Evolutionary conservation across 768 basidiomycete species (phyloP).

Genomic region (Xanthoconium purpureum): DNA sequence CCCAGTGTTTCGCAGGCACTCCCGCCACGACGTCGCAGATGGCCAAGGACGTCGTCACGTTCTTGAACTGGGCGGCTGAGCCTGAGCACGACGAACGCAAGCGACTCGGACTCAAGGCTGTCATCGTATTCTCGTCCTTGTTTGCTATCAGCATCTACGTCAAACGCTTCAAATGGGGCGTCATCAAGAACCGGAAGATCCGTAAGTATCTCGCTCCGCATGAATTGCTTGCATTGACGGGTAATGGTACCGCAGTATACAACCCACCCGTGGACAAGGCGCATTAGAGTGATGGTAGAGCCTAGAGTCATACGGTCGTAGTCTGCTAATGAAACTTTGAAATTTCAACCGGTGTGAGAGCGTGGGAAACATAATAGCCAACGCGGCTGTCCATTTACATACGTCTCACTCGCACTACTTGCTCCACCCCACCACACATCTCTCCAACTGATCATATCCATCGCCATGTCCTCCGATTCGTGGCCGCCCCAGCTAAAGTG

Average conservation of each 20-base stretch:
- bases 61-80: conserved; percentile 96
- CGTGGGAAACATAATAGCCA: conserved; percentile 21
- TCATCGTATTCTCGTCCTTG: conserved; percentile 87
- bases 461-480: conserved; percentile 66
- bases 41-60: conserved; percentile 97
- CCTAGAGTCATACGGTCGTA: conserved; percentile 29
- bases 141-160: conserved; percentile 80
- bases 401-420: background rate
- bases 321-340: conserved; percentile 16
- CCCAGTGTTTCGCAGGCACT: conserved; percentile 55
- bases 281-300: conserved; percentile 26
- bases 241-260: conserved; percentile 30
- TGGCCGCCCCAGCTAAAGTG: conserved; percentile 83
- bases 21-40: conserved; percentile 97
- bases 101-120: conserved; percentile 93
- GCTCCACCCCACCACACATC: background rate
- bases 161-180: conserved; percentile 94
- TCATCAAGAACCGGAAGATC: conserved; percentile 92
- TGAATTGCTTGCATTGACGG: conserved; percentile 2
- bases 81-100: conserved; percentile 98
- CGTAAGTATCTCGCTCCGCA: conserved; percentile 45
- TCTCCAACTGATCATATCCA: conserved; percentile 3
- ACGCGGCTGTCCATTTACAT: conserved; percentile 7
- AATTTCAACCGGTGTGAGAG: background rate
- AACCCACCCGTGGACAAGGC: conserved; percentile 36